Percentiles rank a stretch among this genome's conserved stretches.
Conservation (phyloP, 2,329 filamentous ascomycete genomes). For the Diaporthe caulivora region DNA sequence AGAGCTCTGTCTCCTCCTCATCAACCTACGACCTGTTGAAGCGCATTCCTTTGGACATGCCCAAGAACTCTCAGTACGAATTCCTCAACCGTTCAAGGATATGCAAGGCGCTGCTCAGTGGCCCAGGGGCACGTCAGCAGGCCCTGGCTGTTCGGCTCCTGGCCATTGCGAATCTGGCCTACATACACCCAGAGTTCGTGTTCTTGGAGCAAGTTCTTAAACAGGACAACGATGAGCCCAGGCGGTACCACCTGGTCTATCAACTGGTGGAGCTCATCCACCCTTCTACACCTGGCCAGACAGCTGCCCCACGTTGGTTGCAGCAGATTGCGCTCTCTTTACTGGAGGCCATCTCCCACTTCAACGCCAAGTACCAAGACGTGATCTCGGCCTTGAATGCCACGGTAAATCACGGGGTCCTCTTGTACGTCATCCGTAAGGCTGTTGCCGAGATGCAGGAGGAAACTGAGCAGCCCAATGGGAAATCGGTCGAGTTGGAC, state of each 20-base stretch:
- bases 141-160: conserved; percentile 85
- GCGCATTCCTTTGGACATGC: conserved; percentile 72
- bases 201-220: conserved; percentile 89
- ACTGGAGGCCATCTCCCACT: conserved; percentile 87
- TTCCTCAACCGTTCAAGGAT: conserved; percentile 85
- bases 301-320: conserved; percentile 77
- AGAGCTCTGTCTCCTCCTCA: conserved; percentile 63
- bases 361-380: conserved; percentile 81
- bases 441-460: conserved; percentile 84
- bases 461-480: conserved; percentile 67
- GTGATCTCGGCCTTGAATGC: conserved; percentile 92
- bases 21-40: conserved; percentile 69
- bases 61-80: conserved; percentile 82
- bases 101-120: conserved; percentile 81
- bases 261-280: conserved; percentile 94
- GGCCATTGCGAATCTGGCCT: conserved; percentile 90
- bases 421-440: conserved; percentile 93
- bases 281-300: conserved; percentile 77
- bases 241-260: conserved; percentile 88
- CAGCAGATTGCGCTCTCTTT: conserved; percentile 86
- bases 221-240: conserved; percentile 89
- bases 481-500: conserved; percentile 76
- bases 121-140: conserved; percentile 76
- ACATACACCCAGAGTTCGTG: conserved; percentile 84
- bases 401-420: conserved; percentile 94